These are phyloP conservation scores for Tetradesmus lagerheimii DNA, from an alignment of 139 green algal genomes.

Conservation along the genomic window DNA sequence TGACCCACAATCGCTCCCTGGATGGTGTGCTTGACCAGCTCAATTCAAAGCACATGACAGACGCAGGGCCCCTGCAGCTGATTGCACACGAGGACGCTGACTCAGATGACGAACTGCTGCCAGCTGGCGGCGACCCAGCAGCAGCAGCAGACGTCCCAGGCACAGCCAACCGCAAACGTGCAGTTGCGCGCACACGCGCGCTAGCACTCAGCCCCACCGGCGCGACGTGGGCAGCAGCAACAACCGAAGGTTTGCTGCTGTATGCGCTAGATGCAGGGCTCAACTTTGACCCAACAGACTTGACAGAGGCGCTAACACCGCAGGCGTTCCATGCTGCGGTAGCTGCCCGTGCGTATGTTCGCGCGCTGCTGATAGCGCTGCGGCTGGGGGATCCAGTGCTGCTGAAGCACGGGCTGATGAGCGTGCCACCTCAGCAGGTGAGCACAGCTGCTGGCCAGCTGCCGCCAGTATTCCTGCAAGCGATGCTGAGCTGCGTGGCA, in stretches of 20 bases:
- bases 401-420: conserved; percentile 70
- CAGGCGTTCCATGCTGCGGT: conserved; percentile 65
- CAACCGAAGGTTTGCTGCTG: conserved; percentile 93
- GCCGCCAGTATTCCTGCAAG: conserved; percentile 62
- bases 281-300: conserved; percentile 96
- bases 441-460: conserved; percentile 61
- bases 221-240: conserved; percentile 88
- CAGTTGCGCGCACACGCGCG: conserved; percentile 67
- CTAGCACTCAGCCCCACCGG: conserved; percentile 89
- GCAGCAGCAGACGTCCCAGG: conserved; percentile 55
- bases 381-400: conserved; percentile 81
- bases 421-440: conserved; percentile 62
- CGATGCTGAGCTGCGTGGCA: conserved; percentile 71
- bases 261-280: conserved; percentile 86
- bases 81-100: conserved; percentile 72
- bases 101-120: conserved; percentile 48
- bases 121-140: conserved; percentile 38
- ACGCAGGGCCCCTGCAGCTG: conserved; percentile 90
- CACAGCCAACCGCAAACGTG: conserved; percentile 48
- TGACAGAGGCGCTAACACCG: conserved; percentile 93
- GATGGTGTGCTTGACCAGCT: conserved; percentile 96
- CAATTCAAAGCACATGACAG: conserved; percentile 92
- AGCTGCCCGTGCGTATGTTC: conserved; percentile 59
- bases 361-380: conserved; percentile 86
- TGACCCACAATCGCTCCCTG: conserved; percentile 84